Evolutionary conservation across 2,329 filamentous ascomycete species (phyloP).

Genomic region (Aspergillus viridinutans): DNA sequence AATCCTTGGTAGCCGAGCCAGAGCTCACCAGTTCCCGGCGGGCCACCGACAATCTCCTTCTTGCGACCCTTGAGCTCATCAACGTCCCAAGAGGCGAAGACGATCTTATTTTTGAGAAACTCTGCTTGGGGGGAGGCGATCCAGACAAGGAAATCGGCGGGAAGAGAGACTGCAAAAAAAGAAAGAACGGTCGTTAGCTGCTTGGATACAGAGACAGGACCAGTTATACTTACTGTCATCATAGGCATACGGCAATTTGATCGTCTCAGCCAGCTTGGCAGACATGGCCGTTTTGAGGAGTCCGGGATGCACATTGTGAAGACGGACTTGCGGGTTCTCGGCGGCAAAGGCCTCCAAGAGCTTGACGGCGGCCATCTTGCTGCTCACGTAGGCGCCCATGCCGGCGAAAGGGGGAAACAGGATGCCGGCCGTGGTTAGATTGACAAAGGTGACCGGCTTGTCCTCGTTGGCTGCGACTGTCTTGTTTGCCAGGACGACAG

Average conservation of each 20-base stretch:
- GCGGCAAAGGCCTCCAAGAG: slow-evolving; percentile 8
- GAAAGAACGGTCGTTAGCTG: background rate
- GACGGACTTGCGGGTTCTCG: slow-evolving; percentile 12
- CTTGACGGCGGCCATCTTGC: slow-evolving; percentile 12
- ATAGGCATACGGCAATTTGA: slow-evolving; percentile 8
- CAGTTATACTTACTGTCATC: slow-evolving; percentile 8
- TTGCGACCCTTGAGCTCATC: slow-evolving; percentile 29
- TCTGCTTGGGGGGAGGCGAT: slow-evolving; percentile 33
- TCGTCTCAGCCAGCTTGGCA: slow-evolving; percentile 9
- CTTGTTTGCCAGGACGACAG: slow-evolving; percentile 6
- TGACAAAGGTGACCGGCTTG: slow-evolving; percentile 4
- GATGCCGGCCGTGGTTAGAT: slow-evolving; percentile 8
- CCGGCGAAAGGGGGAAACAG: slow-evolving; percentile 8
- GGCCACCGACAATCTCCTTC: slow-evolving; percentile 14
- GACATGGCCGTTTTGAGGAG: slow-evolving; percentile 16
- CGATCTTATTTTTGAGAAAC: slow-evolving; percentile 36
- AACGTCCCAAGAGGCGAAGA: slow-evolving; percentile 40
- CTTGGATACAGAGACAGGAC: background rate
- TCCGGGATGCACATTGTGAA: slow-evolving; percentile 16
- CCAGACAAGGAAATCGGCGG: slow-evolving; percentile 33
- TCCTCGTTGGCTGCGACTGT: slow-evolving; percentile 3
- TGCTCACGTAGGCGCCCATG: slow-evolving; percentile 11
- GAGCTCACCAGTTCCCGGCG: slow-evolving; percentile 5
- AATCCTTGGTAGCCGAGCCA: slow-evolving; percentile 5
- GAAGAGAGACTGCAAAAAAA: slow-evolving; percentile 16